Base-by-base conservation (phyloP, 192 early-diverging fungal species). In the Coemansia pectinata region DNA sequence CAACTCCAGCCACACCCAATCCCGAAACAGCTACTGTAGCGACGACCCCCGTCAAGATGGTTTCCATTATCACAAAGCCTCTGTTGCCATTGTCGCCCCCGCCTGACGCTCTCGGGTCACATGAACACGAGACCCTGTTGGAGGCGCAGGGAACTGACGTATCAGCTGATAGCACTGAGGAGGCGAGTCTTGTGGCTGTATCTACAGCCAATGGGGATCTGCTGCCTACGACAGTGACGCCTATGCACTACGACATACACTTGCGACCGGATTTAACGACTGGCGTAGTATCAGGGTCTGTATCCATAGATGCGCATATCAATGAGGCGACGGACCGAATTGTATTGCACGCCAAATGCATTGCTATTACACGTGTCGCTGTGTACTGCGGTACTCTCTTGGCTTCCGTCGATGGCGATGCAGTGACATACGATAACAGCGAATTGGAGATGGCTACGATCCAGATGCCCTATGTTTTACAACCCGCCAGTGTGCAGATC, bases 241-340 rank as follows among this genome's bases (percentile, higher is more conserved):
- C 95, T 17, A 76, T 84, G 12, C 91, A 95, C 78, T 97, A 97
- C 83, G 84, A 86, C 74, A 80, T 97, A 44, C 78, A 86, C n/a
- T 65, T 97, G 21, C 88, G 84, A 33, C 94, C 95, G 1, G 87
- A 93, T 76, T 74, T 95, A 40, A 85, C 80, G n/a, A 79, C 83
- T 4, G 93, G 93, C 74, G 85, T 71, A 6, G 95, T 94, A 57
- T 57, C 84, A 15, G 96, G 96, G 34, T 79, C 84, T 21, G 95
- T 94, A 41, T 81, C 85, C 45, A 86, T 95, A 55, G 73, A 85
- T 47, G 45, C 45, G 1, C 45, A 19, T 8, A 69, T 91, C 55
- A 88, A 86, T 29, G 68, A 86, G 50, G 73, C 84, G 9, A 86
- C 90, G 2, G 78, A 57, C 0, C 63, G 63, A n/a, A 90, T 91